These are phyloP conservation scores for Oleoguttula mirabilis DNA, from an alignment of 495 filamentous ascomycete species.

Conservation along the genomic window DNA sequence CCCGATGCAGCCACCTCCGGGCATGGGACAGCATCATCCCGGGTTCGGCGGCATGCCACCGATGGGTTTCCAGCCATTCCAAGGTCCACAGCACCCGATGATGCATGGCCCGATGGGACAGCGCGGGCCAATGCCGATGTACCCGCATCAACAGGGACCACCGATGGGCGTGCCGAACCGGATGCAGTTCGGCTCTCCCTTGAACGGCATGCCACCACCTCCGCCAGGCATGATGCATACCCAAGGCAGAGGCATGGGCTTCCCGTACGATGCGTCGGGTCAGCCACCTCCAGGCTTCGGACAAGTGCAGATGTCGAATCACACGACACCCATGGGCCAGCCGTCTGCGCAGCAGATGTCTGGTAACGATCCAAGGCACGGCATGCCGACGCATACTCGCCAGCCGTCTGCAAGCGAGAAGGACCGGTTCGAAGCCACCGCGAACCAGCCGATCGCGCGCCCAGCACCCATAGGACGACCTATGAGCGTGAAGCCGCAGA, in stretches of 20 bases:
- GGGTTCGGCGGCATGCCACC: constrained; percentile 31
- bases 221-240: constrained; percentile 19
- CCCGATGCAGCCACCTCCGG: constrained; percentile 37
- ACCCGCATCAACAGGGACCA: constrained; percentile 29
- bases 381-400: constrained; percentile 13
- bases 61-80: constrained; percentile 26
- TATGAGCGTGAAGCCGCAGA: constrained; percentile 55
- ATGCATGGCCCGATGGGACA: constrained; percentile 26
- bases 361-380: constrained; percentile 3
- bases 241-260: constrained; percentile 44
- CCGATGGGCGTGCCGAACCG: constrained; percentile 42
- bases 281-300: constrained; percentile 33
- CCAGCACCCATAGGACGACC: constrained; percentile 85
- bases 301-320: constrained; percentile 31
- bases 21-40: constrained; percentile 38
- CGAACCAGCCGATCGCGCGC: constrained; percentile 53
- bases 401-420: constrained; percentile 19
- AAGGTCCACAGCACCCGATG: constrained; percentile 22
- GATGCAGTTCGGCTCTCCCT: constrained; percentile 39
- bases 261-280: constrained; percentile 48
- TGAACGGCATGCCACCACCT: constrained; percentile 42
- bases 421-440: constrained; percentile 15
- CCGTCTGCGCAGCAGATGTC: constrained; percentile 2
- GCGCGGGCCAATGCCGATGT: constrained; percentile 25
- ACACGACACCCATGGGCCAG: constrained; percentile 9